phyloP scores from a whole-genome alignment of 306 rosid species.

The Crotalaria pallida region DNA sequence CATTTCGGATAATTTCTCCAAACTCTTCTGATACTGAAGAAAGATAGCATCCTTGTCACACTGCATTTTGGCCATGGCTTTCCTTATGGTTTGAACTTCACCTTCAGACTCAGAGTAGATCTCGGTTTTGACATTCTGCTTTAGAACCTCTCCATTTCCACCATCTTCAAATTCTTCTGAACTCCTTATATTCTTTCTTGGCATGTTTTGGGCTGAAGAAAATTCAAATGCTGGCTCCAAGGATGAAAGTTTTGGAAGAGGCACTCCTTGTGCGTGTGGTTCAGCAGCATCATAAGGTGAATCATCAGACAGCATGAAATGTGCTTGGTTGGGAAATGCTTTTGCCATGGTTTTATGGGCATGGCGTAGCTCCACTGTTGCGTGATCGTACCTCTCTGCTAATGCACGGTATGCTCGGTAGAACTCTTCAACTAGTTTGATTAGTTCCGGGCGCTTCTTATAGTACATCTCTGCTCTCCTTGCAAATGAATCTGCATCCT shows the following conservation, averaged over 20 bases:
- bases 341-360: slow-evolving; percentile 95
- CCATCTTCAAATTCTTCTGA: slow-evolving; percentile 35
- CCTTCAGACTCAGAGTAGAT: slow-evolving; percentile 43
- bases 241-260: slow-evolving; percentile 43
- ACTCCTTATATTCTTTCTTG: slow-evolving; percentile 33
- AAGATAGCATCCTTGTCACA: slow-evolving; percentile 67
- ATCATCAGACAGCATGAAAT: slow-evolving; percentile 52
- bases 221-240: slow-evolving; percentile 40
- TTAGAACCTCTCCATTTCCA: slow-evolving; percentile 60
- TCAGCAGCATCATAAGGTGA: slow-evolving; percentile 48
- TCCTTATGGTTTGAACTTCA: slow-evolving; percentile 62
- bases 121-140: slow-evolving; percentile 43
- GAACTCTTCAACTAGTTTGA: slow-evolving; percentile 95
- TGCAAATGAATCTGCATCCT: slow-evolving; percentile 99
- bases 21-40: slow-evolving; percentile 62
- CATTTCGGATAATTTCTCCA: slow-evolving; percentile 63
- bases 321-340: slow-evolving; percentile 83
- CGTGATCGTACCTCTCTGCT: slow-evolving; percentile 97
- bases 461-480: slow-evolving; percentile 99
- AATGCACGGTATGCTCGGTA: slow-evolving; percentile 98
- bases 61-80: slow-evolving; percentile 54
- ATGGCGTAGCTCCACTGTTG: slow-evolving; percentile 88
- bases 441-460: slow-evolving; percentile 95
- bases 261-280: slow-evolving; percentile 54
- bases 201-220: slow-evolving; percentile 34